phyloP scores from a whole-genome alignment of 225 moss, liverwort and hornwort genomes.

The Sphagnum contortum region DNA sequence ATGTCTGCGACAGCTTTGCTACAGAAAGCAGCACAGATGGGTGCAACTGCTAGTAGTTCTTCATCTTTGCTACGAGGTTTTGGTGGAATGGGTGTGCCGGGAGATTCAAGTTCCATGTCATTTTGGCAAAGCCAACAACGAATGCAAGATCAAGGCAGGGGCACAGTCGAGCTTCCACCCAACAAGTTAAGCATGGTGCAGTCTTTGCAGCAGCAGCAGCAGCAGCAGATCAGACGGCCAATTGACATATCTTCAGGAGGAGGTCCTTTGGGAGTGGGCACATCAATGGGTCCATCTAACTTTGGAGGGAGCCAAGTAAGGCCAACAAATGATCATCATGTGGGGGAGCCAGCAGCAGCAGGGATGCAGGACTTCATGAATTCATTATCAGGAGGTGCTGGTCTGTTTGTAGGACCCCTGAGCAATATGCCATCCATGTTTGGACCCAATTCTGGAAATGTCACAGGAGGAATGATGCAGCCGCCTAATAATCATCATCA shows the following conservation, averaged over 20 bases:
- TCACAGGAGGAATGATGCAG: constrained; percentile 71
- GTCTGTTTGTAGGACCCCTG: constrained; percentile 27
- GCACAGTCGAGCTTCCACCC: constrained; percentile 72
- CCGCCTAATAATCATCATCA: constrained; percentile 46
- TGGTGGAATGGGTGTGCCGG: constrained; percentile 63
- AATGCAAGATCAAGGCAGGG: constrained; percentile 84
- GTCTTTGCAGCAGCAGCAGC: constrained; percentile 3
- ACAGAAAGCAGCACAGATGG: constrained; percentile 99
- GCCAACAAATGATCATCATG: constrained; percentile 15
- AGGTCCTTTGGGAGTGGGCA: constrained; percentile 70
- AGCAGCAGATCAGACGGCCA: constrained; percentile 67
- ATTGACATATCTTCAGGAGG: constrained; percentile 37
- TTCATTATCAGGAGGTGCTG: constrained; percentile 67
- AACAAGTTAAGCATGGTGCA: constrained; percentile 65
- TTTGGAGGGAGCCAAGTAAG: constrained; percentile 75
- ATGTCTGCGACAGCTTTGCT: constrained; percentile 99
- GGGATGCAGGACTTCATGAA: constrained; percentile 85
- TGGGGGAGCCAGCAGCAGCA: background rate
- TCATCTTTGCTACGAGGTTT: constrained; percentile 72
- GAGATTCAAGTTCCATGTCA: constrained; percentile 57
- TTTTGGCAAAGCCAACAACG: constrained; percentile 79
- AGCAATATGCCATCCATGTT: constrained; percentile 44
- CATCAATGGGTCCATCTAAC: constrained; percentile 55
- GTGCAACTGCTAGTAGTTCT: constrained; percentile 80
- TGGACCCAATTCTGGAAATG: constrained; percentile 51